Percentiles rank a stretch among this genome's conserved stretches.
These are phyloP conservation scores for Hericium rajendrae DNA, from an alignment of 768 basidiomycete genomes.

Conservation along the genomic window DNA sequence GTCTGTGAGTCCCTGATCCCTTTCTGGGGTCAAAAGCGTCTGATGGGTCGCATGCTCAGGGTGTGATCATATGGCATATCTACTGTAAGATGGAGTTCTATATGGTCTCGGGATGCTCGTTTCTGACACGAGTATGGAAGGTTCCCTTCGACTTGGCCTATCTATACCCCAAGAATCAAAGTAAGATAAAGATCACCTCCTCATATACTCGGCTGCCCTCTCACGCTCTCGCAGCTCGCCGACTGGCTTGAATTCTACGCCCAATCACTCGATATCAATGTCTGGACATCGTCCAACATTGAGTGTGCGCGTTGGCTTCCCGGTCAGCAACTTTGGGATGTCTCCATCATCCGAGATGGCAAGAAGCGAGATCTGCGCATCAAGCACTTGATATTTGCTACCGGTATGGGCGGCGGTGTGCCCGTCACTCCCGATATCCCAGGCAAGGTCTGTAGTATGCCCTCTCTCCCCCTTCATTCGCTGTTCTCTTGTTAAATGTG, in stretches of 20 bases:
- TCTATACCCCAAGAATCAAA: slow-evolving; percentile 33
- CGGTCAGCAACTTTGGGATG: slow-evolving; percentile 33
- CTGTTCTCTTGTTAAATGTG: not conserved
- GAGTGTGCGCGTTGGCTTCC: slow-evolving; percentile 29
- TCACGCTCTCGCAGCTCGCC: slow-evolving; percentile 33
- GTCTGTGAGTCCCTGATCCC: slow-evolving; percentile 16
- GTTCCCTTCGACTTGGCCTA: slow-evolving; percentile 51
- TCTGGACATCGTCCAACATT: slow-evolving; percentile 47
- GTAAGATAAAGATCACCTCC: not conserved
- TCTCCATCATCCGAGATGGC: slow-evolving; percentile 25
- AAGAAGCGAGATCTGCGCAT: slow-evolving; percentile 21
- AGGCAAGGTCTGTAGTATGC: slow-evolving; percentile 24
- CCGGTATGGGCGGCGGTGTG: slow-evolving; percentile 40
- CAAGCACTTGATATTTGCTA: slow-evolving; percentile 48
- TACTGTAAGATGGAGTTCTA: slow-evolving; percentile 28
- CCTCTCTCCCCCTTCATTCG: not conserved
- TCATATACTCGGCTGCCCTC: not conserved
- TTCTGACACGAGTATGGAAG: slow-evolving; percentile 18
- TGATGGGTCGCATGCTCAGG: slow-evolving; percentile 16
- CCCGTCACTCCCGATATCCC: slow-evolving; percentile 37
- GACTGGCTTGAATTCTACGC: slow-evolving; percentile 61
- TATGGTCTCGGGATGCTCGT: not conserved
- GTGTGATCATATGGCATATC: slow-evolving; percentile 48
- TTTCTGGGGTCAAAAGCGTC: not conserved
- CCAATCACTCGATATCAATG: slow-evolving; percentile 46